These are phyloP conservation scores for Byssoonygena ceratinophila DNA, from an alignment of 2,329 filamentous ascomycete species.

Conservation along the genomic window DNA sequence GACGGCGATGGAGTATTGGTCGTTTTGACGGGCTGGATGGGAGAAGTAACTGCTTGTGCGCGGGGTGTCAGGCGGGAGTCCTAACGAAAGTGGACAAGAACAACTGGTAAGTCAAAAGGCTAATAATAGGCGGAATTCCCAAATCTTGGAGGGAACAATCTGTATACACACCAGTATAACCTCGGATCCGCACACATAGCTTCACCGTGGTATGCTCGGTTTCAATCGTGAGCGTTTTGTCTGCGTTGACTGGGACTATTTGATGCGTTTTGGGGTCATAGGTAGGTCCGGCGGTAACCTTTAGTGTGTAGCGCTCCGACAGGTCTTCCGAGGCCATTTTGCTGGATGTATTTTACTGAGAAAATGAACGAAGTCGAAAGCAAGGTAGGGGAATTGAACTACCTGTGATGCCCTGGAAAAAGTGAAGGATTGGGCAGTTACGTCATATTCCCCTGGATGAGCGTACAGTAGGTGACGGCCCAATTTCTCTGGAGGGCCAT, in stretches of 20 bases:
- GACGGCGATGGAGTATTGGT: slow-evolving; percentile 79
- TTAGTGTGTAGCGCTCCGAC: slow-evolving; percentile 56
- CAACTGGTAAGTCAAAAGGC: background rate
- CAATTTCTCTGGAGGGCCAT: too few relatives aligned
- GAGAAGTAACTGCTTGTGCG: slow-evolving; percentile 67
- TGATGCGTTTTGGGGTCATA: slow-evolving; percentile 66
- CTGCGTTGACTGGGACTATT: slow-evolving; percentile 63
- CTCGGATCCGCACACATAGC: slow-evolving; percentile 63
- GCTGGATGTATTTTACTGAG: background rate
- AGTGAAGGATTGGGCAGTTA: background rate
- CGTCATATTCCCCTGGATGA: too few relatives aligned
- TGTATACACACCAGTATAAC: slow-evolving; percentile 39
- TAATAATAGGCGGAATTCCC: too few relatives aligned
- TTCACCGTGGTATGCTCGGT: slow-evolving; percentile 54
- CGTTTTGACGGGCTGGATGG: slow-evolving; percentile 55
- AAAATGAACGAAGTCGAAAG: too few relatives aligned
- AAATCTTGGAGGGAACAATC: background rate
- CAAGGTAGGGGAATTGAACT: too few relatives aligned
- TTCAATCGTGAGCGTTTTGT: slow-evolving; percentile 52
- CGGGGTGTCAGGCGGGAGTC: slow-evolving; percentile 52
- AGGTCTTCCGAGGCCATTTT: slow-evolving; percentile 12
- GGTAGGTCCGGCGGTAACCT: slow-evolving; percentile 66
- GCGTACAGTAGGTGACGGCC: too few relatives aligned
- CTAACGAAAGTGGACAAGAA: background rate
- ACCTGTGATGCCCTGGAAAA: too few relatives aligned